A percentile compares a stretch with the other conserved stretches of the same genome.
phyloP scores from a whole-genome alignment of 2,329 filamentous ascomycete species.

The Emmonsiellopsis sp. region DNA sequence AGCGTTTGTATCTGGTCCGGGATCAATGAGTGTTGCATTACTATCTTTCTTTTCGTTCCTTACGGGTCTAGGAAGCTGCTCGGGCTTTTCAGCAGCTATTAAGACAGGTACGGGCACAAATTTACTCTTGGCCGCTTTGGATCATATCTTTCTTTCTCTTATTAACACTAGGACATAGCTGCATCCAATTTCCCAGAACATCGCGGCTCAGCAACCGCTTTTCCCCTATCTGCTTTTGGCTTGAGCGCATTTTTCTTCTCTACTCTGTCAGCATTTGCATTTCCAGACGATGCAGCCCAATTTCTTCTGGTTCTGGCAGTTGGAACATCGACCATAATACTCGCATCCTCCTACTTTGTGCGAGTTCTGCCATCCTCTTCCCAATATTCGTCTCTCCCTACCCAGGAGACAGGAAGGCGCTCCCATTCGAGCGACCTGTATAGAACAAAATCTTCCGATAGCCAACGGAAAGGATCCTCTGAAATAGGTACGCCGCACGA shows the following conservation, averaged over 20 bases:
- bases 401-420: constrained; percentile 22
- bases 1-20: constrained; percentile 63
- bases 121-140: background rate
- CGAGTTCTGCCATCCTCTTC: constrained; percentile 56
- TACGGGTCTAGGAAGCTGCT: constrained; percentile 79
- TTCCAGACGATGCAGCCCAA: constrained; percentile 71
- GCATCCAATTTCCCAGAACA: constrained; percentile 87
- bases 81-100: constrained; percentile 79
- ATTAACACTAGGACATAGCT: constrained; percentile 37
- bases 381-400: constrained; percentile 33
- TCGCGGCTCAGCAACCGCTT: constrained; percentile 86
- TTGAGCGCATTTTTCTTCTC: constrained; percentile 97
- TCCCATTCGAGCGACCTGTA: constrained; percentile 23
- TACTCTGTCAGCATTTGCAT: constrained; percentile 61
- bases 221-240: constrained; percentile 86
- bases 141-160: background rate
- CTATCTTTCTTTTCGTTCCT: constrained; percentile 79
- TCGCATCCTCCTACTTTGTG: constrained; percentile 76
- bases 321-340: constrained; percentile 67
- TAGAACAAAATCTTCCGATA: constrained; percentile 22
- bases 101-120: constrained; percentile 50
- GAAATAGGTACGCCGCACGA: constrained; percentile 29
- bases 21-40: constrained; percentile 44
- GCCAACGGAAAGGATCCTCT: constrained; percentile 18
- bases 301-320: constrained; percentile 72